Percentiles rank a stretch among this genome's conserved stretches.
phyloP scores from a whole-genome alignment of 129 eudicot species.

The Saposhnikovia divaricata region DNA sequence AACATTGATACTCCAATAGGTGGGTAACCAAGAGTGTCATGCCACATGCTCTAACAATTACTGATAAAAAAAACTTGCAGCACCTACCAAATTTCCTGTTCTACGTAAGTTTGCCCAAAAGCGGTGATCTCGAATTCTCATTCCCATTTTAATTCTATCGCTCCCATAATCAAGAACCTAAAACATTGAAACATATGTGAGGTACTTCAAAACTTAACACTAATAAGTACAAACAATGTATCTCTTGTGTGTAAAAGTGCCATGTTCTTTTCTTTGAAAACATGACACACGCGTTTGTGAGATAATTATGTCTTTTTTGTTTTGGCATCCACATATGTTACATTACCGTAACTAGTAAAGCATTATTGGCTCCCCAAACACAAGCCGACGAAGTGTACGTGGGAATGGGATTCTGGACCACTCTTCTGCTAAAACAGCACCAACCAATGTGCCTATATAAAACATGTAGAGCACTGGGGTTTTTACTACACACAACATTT shows the following conservation, averaged over 20 bases:
- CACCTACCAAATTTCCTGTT: too few relatives aligned
- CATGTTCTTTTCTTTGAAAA: background rate
- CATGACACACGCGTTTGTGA: background rate
- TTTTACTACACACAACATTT: background rate
- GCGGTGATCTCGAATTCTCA: background rate
- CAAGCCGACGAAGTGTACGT: background rate
- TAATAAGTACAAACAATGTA: background rate
- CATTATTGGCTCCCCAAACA: background rate
- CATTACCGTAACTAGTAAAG: background rate
- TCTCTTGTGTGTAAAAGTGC: background rate
- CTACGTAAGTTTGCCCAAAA: too few relatives aligned
- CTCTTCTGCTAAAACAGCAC: background rate
- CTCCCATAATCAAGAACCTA: too few relatives aligned
- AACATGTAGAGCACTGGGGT: background rate
- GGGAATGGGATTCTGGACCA: background rate
- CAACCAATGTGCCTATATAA: background rate
- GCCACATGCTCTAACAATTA: too few relatives aligned
- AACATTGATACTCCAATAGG: too few relatives aligned
- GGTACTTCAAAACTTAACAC: background rate
- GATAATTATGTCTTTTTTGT: background rate
- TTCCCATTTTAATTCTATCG: background rate
- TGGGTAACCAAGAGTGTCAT: too few relatives aligned
- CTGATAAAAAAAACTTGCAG: too few relatives aligned
- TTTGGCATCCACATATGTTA: too few relatives aligned
- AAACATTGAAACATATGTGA: too few relatives aligned